A percentile compares a stretch with the other conserved stretches of the same genome.
Evolutionary conservation across 768 basidiomycete genomes (phyloP).

Genomic region (Suillus discolor): DNA sequence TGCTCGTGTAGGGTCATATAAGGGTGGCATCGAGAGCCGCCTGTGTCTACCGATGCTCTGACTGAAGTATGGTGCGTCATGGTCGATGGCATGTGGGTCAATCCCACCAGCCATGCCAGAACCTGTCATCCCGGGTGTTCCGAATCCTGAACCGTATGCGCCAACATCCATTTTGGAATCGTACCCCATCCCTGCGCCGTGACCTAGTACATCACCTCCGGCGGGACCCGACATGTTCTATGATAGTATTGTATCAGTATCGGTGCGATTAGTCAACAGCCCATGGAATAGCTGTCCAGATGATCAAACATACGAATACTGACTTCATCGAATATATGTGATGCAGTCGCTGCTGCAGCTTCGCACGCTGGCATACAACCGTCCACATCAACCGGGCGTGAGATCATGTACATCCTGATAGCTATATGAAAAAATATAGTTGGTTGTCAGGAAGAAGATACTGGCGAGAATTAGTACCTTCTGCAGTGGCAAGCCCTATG

Average conservation of each 20-base stretch:
- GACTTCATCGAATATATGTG: conserved; percentile 59
- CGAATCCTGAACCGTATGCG: conserved; percentile 1
- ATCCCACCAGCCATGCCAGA: background rate
- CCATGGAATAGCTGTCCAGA: background rate
- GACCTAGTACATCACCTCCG: background rate
- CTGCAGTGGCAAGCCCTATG: conserved; percentile 68
- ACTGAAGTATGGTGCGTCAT: conserved; percentile 12
- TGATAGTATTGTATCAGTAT: background rate
- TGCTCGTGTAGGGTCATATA: background rate
- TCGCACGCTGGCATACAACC: conserved; percentile 57
- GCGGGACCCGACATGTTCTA: conserved; percentile 2
- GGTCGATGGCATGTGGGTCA: conserved; percentile 15
- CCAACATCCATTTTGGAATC: background rate
- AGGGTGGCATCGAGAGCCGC: conserved; percentile 1
- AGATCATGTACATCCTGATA: conserved; percentile 55
- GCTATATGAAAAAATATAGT: conserved; percentile 40
- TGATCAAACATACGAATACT: conserved; percentile 13
- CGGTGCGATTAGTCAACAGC: background rate
- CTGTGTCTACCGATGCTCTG: conserved; percentile 3
- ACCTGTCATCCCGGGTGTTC: background rate
- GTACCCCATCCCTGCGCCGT: background rate
- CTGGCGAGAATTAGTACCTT: conserved; percentile 47
- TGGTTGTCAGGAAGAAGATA: background rate
- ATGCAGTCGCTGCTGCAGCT: conserved; percentile 68
- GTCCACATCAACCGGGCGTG: conserved; percentile 46